Conservation (phyloP, 1,284 basidiomycete species). For the Crucibulum parvulum region DNA sequence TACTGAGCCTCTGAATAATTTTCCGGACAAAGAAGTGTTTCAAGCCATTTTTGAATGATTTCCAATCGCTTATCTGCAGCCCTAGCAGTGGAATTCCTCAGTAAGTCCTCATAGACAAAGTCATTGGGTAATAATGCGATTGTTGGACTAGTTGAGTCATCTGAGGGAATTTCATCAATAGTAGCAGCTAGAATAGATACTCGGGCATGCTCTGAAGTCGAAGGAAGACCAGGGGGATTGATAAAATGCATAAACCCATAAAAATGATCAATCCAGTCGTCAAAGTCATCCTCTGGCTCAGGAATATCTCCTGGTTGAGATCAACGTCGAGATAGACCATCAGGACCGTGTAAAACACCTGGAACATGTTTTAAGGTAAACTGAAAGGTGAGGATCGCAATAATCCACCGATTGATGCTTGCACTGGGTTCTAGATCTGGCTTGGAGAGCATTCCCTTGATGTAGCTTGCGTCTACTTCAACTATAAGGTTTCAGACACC, state of each 20-base stretch:
- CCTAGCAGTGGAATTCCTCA: neutral
- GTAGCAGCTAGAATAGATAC: neutral
- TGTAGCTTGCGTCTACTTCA: constrained; percentile 43
- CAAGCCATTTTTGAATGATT: constrained; percentile 15
- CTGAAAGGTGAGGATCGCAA: too few relatives aligned
- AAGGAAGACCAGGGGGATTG: constrained; percentile 7
- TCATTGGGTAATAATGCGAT: too few relatives aligned
- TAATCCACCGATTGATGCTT: constrained; percentile 47
- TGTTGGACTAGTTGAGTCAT: too few relatives aligned
- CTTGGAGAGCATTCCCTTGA: constrained; percentile 47
- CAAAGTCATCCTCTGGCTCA: too few relatives aligned
- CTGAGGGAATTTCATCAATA: too few relatives aligned
- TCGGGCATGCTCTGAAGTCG: neutral
- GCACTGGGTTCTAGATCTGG: constrained; percentile 38
- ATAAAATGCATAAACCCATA: constrained; percentile 20
- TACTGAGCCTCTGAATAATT: constrained; percentile 11
- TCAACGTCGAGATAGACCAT: too few relatives aligned
- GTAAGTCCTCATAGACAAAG: neutral
- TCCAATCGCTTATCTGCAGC: constrained; percentile 15
- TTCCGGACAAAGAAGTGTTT: constrained; percentile 12
- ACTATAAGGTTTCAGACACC: constrained; percentile 38
- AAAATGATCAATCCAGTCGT: constrained; percentile 24
- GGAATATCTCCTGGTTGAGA: too few relatives aligned
- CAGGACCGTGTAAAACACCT: too few relatives aligned
- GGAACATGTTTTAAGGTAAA: too few relatives aligned